Conservation (phyloP, 805 yeast genomes). For the Yarrowia sp. region DNA sequence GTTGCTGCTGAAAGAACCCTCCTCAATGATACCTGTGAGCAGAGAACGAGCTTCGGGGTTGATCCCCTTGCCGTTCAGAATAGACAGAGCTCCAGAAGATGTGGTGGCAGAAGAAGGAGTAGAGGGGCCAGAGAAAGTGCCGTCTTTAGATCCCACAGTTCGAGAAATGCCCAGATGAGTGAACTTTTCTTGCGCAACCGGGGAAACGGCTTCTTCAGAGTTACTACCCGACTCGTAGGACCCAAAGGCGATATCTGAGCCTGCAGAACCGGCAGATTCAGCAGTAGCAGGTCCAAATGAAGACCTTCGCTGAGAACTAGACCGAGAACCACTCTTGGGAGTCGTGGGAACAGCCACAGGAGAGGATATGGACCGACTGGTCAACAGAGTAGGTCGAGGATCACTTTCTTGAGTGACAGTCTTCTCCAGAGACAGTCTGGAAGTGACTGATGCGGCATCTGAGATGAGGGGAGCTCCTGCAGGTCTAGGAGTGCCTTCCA, state of each 20-base stretch:
- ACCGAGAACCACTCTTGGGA: slow-evolving; percentile 10
- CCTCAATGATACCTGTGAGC: slow-evolving; percentile 29
- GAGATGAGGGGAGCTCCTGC: not conserved
- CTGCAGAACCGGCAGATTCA: slow-evolving; percentile 3
- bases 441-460: slow-evolving; percentile 3
- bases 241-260: slow-evolving; percentile 21
- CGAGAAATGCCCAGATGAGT: slow-evolving; percentile 26
- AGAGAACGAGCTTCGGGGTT: slow-evolving; percentile 27
- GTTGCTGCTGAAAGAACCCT: slow-evolving; percentile 36
- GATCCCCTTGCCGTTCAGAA: slow-evolving; percentile 22
- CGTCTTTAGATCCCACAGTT: not conserved
- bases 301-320: not conserved
- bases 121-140: not conserved
- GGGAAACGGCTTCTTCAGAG: slow-evolving; percentile 18
- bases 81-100: slow-evolving; percentile 8
- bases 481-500: slow-evolving; percentile 2
- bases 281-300: not conserved
- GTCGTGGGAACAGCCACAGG: slow-evolving; percentile 28
- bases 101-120: not conserved
- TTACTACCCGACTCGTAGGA: slow-evolving; percentile 14
- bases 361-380: not conserved
- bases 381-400: not conserved
- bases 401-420: slow-evolving; percentile 22
- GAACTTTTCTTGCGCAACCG: slow-evolving; percentile 11
- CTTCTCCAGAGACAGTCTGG: slow-evolving; percentile 20